Conservation (phyloP, 2,329 filamentous ascomycete species). For the Stagonosporopsis tanaceti region DNA sequence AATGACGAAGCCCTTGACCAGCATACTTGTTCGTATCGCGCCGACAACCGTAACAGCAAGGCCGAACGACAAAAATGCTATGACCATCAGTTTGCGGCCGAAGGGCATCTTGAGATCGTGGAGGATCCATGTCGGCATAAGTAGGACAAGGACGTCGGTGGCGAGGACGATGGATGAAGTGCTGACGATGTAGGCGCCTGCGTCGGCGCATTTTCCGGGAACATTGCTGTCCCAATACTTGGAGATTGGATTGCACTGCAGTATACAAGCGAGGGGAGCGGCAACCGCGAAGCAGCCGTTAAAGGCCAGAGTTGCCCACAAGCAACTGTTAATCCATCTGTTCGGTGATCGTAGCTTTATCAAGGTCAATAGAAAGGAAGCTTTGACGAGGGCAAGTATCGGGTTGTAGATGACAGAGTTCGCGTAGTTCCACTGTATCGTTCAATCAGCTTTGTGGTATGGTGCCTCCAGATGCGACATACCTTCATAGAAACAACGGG, state of each 20-base stretch:
- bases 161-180: conserved; percentile 25
- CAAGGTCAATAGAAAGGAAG: conserved; percentile 29
- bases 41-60: conserved; percentile 28
- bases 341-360: conserved; percentile 30
- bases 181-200: conserved; percentile 21
- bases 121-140: conserved; percentile 34
- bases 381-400: conserved; percentile 30
- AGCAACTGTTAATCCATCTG: conserved; percentile 22
- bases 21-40: conserved; percentile 21
- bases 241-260: conserved; percentile 40
- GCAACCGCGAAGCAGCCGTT: conserved; percentile 27
- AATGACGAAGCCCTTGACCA: conserved; percentile 20
- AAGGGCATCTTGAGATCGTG: conserved; percentile 30
- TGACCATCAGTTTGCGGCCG: conserved; percentile 25
- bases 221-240: conserved; percentile 38
- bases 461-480: neutral
- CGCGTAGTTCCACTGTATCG: conserved; percentile 25
- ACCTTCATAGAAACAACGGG: conserved; percentile 18
- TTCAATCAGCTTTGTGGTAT: neutral
- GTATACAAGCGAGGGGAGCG: conserved; percentile 28
- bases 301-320: conserved; percentile 24
- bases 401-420: conserved; percentile 31
- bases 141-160: conserved; percentile 28
- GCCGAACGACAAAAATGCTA: conserved; percentile 27
- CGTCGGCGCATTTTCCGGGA: conserved; percentile 22